Base-by-base conservation (phyloP, 352 stramenopile genomes). In the Globisporangium spiculum region DNA sequence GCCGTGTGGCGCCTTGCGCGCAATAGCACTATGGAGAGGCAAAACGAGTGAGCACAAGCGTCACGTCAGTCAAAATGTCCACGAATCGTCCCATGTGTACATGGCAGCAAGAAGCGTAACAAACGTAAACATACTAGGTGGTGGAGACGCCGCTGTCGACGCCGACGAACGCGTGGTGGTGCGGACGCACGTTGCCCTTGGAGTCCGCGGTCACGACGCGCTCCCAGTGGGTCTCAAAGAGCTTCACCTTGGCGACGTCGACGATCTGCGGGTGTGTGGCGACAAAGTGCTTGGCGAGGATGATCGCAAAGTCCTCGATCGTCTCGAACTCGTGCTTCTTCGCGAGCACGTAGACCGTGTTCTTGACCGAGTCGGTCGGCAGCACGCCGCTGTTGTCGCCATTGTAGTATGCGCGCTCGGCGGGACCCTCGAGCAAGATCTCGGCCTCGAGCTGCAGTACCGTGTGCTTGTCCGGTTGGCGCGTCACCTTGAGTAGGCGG, bases 331-430 rank as follows among this genome's bases (percentile, higher is more conserved):
- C 81, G 75, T 93, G 84, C 70, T 92, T 84, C 82, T 96, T 96
- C 44, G 88, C 89, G 46, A 97, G 58, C 65, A 91, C 84, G 73
- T 95, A 96, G 32, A 97, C 85, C 44, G 89, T 96, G 75, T 97
- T 97, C 79, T 97, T 97, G 75, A 94, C 79, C 66, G 90, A 96
- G 74, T 97, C 90, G 6, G 90, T 97, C 52, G 89, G 86, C 53
- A 97, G 75, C 69, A 97, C 88, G 26, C 76, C 74, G 53, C 80
- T 76, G 69, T 97, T 97, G 78, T 97, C 88, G 65, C 86, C 89
- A 60, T 86, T 68, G 64, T 90, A 91, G 77, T 97, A 97, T 30
- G 86, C 86, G 60, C 73, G 76, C 66, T 91, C 81, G 34, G 87
- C 88, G 6, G 84, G 84, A 34, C 90, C 90, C 65, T 96, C 83